Base-by-base conservation (phyloP, 495 filamentous ascomycete genomes). In the Annulohypoxylon maeteangense region DNA sequence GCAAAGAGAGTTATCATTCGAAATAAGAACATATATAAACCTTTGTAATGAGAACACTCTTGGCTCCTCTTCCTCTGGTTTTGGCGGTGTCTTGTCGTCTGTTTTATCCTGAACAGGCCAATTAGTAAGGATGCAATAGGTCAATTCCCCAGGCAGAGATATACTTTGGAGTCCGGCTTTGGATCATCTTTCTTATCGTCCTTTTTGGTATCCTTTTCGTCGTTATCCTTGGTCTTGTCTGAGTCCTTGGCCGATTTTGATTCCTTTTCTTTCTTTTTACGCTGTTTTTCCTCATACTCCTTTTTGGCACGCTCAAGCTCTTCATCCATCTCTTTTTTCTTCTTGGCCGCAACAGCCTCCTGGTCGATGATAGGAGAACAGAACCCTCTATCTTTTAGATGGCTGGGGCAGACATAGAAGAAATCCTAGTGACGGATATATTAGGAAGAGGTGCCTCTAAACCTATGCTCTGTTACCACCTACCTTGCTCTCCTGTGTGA, bases 401-500 rank as follows among this genome's bases (percentile, higher is more conserved):
- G 95, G 45, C 86, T 83, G 12, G 89, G 86, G 74, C 95, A 99
- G 31, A 95, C 86, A 76, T 96, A 97, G 80, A 99, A 98, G 83
- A 92, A 97, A 78, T 99, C 95, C 92, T 96, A 76, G 40, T 25
- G 20, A 29, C 22, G 64, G 45, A 25, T 31, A 20, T 12, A 73
- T 77, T 51, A 80, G 76, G 64, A 59, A 47, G 16, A 51, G 12
- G 45, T 10, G 11, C 8, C 67, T 51, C 63, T 61, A 32, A 14
- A 23, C 40, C 51, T 14, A 55, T 31, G 38, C 42, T 40, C 23
- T 32, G 38, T 48, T 1, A 36, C 38, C 60, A 70, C 81, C 61
- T 80, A 94, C 93, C 88, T 95, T 97, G 78, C 92, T 95, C 74
- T 97, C 93, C 0, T 92, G 86, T 1, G 93, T 97, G 67, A 97